These are phyloP conservation scores for Komagataella populi DNA, from an alignment of 805 yeast genomes.

Conservation along the genomic window DNA sequence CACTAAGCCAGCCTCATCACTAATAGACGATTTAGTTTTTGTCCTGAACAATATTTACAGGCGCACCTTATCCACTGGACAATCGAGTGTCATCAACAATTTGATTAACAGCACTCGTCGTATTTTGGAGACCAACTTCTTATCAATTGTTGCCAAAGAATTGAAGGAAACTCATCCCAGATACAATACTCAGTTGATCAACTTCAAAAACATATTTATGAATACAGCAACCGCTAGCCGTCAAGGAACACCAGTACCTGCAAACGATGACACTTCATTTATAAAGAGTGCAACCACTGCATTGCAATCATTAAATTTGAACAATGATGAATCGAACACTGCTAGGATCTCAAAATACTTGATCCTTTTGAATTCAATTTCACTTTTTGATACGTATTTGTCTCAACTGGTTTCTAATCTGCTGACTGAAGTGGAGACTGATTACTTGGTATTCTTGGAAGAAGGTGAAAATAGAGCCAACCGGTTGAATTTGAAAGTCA, in stretches of 20 bases:
- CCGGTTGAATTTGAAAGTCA: neutral
- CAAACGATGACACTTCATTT: slow-evolving; percentile 3
- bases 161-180: slow-evolving; percentile 30
- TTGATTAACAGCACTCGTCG: slow-evolving; percentile 43
- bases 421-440: slow-evolving; percentile 11
- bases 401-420: slow-evolving; percentile 34
- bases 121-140: slow-evolving; percentile 49
- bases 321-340: slow-evolving; percentile 27
- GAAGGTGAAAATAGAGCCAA: slow-evolving; percentile 11
- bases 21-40: slow-evolving; percentile 74
- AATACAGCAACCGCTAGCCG: slow-evolving; percentile 6
- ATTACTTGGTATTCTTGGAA: slow-evolving; percentile 17
- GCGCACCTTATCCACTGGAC: slow-evolving; percentile 63
- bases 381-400: slow-evolving; percentile 47
- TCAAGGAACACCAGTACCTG: slow-evolving; percentile 15
- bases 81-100: slow-evolving; percentile 36
- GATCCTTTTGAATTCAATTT: slow-evolving; percentile 59
- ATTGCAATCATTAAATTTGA: slow-evolving; percentile 18
- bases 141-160: slow-evolving; percentile 38
- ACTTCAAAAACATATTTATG: slow-evolving; percentile 8
- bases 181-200: slow-evolving; percentile 13
- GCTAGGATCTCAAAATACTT: slow-evolving; percentile 45
- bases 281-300: slow-evolving; percentile 24
- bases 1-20: slow-evolving; percentile 44
- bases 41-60: slow-evolving; percentile 56